Conservation (phyloP, 2,329 filamentous ascomycete genomes). For the Phoma sp. region DNA sequence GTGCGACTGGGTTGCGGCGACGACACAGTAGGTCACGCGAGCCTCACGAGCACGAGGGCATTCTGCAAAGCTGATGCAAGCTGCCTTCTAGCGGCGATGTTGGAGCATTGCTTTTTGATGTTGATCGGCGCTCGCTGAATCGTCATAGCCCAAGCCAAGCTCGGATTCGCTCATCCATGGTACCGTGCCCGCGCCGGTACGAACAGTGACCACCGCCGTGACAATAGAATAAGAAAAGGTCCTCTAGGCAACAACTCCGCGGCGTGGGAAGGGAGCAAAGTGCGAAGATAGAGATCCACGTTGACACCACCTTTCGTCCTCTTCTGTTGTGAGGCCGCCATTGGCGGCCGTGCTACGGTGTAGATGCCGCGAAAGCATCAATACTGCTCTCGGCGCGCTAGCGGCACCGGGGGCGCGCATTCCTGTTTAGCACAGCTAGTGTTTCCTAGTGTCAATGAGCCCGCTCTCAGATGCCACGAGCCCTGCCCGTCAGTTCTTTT, state of each 20-base stretch:
- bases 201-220: not conserved
- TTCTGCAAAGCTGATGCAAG: constrained; percentile 6
- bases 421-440: constrained; percentile 30
- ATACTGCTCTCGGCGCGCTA: constrained; percentile 18
- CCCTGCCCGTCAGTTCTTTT: constrained; percentile 34
- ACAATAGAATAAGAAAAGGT: not conserved
- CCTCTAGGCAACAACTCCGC: no score
- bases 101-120: constrained; percentile 13
- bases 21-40: not conserved
- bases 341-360: not conserved
- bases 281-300: not conserved
- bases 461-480: constrained; percentile 31
- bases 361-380: constrained; percentile 4
- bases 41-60: not conserved
- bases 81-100: constrained; percentile 5
- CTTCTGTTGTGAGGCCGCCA: not conserved
- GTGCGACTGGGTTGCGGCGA: not conserved
- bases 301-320: no score
- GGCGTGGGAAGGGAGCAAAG: not conserved
- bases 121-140: constrained; percentile 14
- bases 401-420: constrained; percentile 22
- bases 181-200: not conserved
- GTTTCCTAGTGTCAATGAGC: constrained; percentile 33
- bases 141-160: constrained; percentile 15
- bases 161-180: constrained; percentile 8